These are phyloP conservation scores for Lentinula novae-zelandiae DNA, from an alignment of 1,284 basidiomycete species.

Conservation along the genomic window DNA sequence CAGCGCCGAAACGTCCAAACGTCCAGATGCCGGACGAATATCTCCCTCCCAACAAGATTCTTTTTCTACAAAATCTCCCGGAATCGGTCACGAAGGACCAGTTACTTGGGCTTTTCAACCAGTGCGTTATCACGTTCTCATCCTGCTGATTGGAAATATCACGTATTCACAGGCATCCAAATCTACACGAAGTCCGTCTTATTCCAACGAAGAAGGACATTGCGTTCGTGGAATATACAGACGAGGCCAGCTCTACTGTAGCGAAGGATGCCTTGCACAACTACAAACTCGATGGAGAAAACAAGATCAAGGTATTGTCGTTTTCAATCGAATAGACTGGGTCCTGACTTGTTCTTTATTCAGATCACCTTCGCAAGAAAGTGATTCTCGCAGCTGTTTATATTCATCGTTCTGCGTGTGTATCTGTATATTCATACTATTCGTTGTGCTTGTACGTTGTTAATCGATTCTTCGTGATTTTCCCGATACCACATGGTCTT, in stretches of 20 bases:
- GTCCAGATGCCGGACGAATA: slow-evolving; percentile 99
- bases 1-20: slow-evolving; percentile 71
- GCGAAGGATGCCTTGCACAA: slow-evolving; percentile 96
- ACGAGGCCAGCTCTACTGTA: slow-evolving; percentile 84
- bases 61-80: slow-evolving; percentile 97
- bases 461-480: background rate
- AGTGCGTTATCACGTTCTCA: slow-evolving; percentile 46
- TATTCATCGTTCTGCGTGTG: background rate
- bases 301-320: slow-evolving; percentile 84
- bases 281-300: slow-evolving; percentile 92
- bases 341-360: slow-evolving; percentile 10
- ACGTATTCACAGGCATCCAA: slow-evolving; percentile 68
- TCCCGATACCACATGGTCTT: background rate
- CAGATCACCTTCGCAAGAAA: slow-evolving; percentile 64
- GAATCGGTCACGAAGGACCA: slow-evolving; percentile 88
- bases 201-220: slow-evolving; percentile 95
- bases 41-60: slow-evolving; percentile 97
- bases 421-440: background rate
- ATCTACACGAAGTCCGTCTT: slow-evolving; percentile 92
- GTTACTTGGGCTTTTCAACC: slow-evolving; percentile 83
- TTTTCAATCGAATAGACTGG: background rate
- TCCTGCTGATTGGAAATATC: slow-evolving; percentile 3
- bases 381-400: slow-evolving; percentile 23
- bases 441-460: background rate
- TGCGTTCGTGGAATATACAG: slow-evolving; percentile 92